phyloP scores from a whole-genome alignment of 1,284 basidiomycete genomes.

The Schizophyllum commune region DNA sequence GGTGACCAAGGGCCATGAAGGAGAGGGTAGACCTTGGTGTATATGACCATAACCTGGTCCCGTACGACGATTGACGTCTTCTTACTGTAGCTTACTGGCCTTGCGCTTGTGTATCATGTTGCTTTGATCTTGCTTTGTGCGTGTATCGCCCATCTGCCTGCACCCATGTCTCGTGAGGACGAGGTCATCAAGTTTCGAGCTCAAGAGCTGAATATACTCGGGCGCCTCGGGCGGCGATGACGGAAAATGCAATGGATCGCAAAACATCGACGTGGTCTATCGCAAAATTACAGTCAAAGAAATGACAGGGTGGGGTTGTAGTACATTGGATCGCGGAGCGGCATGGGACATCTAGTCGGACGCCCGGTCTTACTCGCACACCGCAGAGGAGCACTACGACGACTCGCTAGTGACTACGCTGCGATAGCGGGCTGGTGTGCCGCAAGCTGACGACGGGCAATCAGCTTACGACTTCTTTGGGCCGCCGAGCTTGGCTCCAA shows the following conservation, averaged over 20 bases:
- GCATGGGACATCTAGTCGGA: background rate
- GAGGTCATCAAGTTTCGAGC: too few species aligned
- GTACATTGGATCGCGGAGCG: background rate
- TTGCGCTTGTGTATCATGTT: background rate
- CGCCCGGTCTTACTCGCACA: background rate
- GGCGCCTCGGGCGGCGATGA: too few species aligned
- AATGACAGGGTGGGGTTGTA: background rate
- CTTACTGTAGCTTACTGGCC: background rate
- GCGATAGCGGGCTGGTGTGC: too few species aligned
- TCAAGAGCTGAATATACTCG: too few species aligned
- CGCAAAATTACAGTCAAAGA: background rate
- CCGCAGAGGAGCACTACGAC: too few species aligned
- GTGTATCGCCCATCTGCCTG: too few species aligned
- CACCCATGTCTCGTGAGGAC: too few species aligned
- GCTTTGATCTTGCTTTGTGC: background rate
- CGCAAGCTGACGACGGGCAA: background rate
- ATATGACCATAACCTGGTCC: too few species aligned
- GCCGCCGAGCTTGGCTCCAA: constrained; percentile 77
- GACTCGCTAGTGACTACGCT: too few species aligned
- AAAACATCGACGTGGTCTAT: background rate
- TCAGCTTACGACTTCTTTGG: constrained; percentile 58
- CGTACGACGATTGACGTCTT: background rate
- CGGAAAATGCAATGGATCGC: too few species aligned
- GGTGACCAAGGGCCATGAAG: constrained; percentile 11
- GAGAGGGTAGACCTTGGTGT: background rate